Evolutionary conservation across 306 rosid genomes (phyloP).

Genomic region (Abrus precatorius): DNA sequence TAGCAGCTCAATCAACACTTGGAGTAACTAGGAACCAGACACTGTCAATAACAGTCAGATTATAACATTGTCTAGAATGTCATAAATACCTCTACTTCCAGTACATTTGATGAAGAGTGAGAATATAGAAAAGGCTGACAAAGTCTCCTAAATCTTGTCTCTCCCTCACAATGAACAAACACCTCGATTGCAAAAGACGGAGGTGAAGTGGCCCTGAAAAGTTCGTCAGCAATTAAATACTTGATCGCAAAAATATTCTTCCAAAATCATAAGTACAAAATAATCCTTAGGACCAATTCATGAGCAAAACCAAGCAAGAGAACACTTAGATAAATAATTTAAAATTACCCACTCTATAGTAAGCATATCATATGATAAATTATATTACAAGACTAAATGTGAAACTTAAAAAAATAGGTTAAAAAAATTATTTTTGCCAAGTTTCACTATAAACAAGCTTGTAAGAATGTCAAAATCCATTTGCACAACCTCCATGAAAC

Average conservation of each 20-base stretch:
- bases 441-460: neutral
- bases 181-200: conserved; percentile 98
- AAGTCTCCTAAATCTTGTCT: conserved; percentile 97
- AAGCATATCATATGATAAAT: neutral
- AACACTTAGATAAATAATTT: neutral
- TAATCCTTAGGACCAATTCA: neutral
- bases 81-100: conserved; percentile 93
- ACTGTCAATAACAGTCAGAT: conserved; percentile 31
- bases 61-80: conserved; percentile 19
- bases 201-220: conserved; percentile 93
- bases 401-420: neutral
- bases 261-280: conserved; percentile 27
- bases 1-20: neutral
- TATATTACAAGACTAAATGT: neutral
- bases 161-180: conserved; percentile 98
- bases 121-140: conserved; percentile 98
- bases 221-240: conserved; percentile 38
- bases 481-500: neutral
- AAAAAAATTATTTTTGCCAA: neutral
- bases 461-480: neutral
- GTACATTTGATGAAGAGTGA: conserved; percentile 93
- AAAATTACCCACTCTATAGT: neutral
- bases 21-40: conserved; percentile 41
- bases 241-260: conserved; percentile 32
- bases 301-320: conserved; percentile 3